Evolutionary conservation across 2,329 filamentous ascomycete genomes (phyloP).

Genomic region (Parastagonospora avenae): DNA sequence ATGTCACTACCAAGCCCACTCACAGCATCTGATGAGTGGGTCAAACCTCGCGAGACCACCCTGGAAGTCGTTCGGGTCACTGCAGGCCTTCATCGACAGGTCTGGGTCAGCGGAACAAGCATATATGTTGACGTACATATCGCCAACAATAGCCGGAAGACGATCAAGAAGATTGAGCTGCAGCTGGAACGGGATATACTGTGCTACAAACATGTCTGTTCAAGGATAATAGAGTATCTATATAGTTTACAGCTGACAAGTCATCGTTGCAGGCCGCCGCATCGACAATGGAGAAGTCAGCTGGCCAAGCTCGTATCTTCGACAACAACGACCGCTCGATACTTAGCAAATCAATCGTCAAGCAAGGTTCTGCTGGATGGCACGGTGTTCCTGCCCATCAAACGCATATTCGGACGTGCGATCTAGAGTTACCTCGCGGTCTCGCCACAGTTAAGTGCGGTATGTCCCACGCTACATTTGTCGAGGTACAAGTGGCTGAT

Average conservation of each 20-base stretch:
- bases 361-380: conserved; percentile 53
- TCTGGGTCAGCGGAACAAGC: conserved; percentile 62
- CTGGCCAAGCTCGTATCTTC: conserved; percentile 58
- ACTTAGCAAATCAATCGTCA: conserved; percentile 51
- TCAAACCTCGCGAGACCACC: conserved; percentile 46
- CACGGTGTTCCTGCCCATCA: conserved; percentile 53
- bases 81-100: conserved; percentile 61
- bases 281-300: conserved; percentile 55
- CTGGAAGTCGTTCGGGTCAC: conserved; percentile 56
- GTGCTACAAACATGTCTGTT: conserved; percentile 56
- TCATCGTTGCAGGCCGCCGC: conserved; percentile 49
- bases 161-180: conserved; percentile 57
- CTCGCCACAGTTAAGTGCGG: conserved; percentile 58
- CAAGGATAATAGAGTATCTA: background rate
- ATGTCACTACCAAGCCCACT: conserved; percentile 59
- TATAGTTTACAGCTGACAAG: conserved; percentile 21
- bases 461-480: conserved; percentile 16
- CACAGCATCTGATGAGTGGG: conserved; percentile 55
- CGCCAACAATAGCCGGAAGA: conserved; percentile 56
- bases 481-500: conserved; percentile 11
- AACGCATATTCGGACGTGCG: conserved; percentile 55
- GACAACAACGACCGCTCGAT: conserved; percentile 57
- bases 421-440: conserved; percentile 56
- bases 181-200: conserved; percentile 58
- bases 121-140: conserved; percentile 62